Evolutionary conservation across 768 basidiomycete species (phyloP), one percentile per base, ranked within the genome.

Genomic region (Hygrophoropsis aurantiaca): DNA sequence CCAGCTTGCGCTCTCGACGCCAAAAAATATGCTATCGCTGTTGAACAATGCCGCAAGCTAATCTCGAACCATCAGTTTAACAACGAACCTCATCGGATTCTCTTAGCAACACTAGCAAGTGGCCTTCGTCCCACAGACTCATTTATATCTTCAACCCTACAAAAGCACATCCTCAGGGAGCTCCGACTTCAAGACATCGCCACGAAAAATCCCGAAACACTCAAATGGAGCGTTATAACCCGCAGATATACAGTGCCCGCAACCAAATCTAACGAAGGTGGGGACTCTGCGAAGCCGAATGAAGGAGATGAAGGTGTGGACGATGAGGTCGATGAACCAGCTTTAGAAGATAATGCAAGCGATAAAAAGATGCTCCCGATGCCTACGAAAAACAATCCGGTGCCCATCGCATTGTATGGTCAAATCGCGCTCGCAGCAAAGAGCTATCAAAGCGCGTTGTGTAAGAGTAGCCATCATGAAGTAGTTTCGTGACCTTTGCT

Each of bases 381-480:
- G 20, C 86, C 90, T 3, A 85, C 76, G 16, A 86, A 84, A 63
- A 70, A 80, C 25, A 92, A 87, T 53, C 85, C 91, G 0, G 65
- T 87, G 33, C 73, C 82, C 18, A 76, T 89, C 11, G 72, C 84
- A 1, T 67, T 90, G 16, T 95, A 95, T 57, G 94, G 90, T 0
- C 87, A 89, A 58, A 77, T 91, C 40, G 86, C 89, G 57, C 77
- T 90, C n/a, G 80, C 82, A 3, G 85, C 87, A 18, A 88, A 84
- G 68, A 92, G 90, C 56, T 94, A 87, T 63, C 92, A 97, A 58
- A 89, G 87, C 56, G 89, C 93, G 4, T 81, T 94, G 42, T 94
- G 94, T 95, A 55, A 57, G 90, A 73, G 1, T 27, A 18, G 20
- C n/a, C 25, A 26, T 20, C 8, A n/a, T 23, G 39, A n/a, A n/a